phyloP scores from a whole-genome alignment of 208 protist species.

The Leishmania gerbilli region DNA sequence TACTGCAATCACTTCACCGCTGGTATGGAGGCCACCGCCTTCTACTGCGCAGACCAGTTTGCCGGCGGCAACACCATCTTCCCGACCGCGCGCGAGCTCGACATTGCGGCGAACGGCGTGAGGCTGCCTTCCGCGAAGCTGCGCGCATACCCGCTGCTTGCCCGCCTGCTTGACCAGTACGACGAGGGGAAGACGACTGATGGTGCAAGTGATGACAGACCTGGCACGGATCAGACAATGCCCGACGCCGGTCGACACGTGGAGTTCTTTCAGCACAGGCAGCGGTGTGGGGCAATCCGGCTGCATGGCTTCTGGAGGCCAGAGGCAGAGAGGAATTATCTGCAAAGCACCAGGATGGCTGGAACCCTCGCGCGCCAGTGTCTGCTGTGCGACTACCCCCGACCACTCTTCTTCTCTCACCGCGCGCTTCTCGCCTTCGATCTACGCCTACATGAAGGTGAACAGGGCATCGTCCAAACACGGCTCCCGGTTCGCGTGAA shows the following conservation, averaged over 20 bases:
- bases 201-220: neutral
- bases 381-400: slow-evolving; percentile 48
- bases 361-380: slow-evolving; percentile 32
- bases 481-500: slow-evolving; percentile 17
- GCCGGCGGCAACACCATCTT: slow-evolving; percentile 35
- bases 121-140: slow-evolving; percentile 36
- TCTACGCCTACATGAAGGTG: slow-evolving; percentile 19
- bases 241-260: slow-evolving; percentile 32
- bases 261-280: slow-evolving; percentile 21
- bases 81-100: slow-evolving; percentile 45
- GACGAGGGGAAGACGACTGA: neutral
- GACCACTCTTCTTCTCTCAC: slow-evolving; percentile 37
- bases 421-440: slow-evolving; percentile 27
- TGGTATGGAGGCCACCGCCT: slow-evolving; percentile 33
- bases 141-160: slow-evolving; percentile 62
- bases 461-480: slow-evolving; percentile 33
- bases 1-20: slow-evolving; percentile 51
- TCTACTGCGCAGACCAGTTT: slow-evolving; percentile 88
- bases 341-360: neutral
- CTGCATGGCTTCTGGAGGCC: slow-evolving; percentile 24
- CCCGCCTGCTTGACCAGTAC: slow-evolving; percentile 23
- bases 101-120: slow-evolving; percentile 54
- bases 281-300: slow-evolving; percentile 17
- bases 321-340: neutral
- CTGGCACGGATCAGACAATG: slow-evolving; percentile 40